Base-by-base conservation (phyloP, 1,284 basidiomycete species). In the Ceratorhiza oryzae-sativae region DNA sequence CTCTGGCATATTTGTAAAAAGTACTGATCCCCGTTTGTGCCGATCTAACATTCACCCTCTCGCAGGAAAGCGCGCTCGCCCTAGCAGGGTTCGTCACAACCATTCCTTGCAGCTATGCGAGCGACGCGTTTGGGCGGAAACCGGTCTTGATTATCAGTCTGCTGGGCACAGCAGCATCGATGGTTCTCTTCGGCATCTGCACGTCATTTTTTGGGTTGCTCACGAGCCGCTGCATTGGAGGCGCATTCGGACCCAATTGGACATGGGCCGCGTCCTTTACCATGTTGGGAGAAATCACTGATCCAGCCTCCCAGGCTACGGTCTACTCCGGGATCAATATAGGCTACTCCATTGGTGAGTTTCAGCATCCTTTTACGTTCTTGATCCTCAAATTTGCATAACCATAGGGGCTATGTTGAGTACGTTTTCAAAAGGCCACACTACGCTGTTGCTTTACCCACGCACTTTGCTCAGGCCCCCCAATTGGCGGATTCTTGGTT, bases 1-100 rank as follows among this genome's bases (percentile, higher is more conserved):
- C 25, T 68, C 63, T 30, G 63, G 63, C 15, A n/a, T 68, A 55
- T 56, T 68, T 20, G 63, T 68, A 49, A 56, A 51, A 30, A 23
- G 34, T 20, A 36, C 18, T 13, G 15, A 48, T n/a, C 9, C 20
- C 18, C 25, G 25, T 25, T 12, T 30, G 23, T n/a, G 25, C 51
- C 56, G 20, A 45, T 56, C 23, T 51, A 4, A 53, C 18, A 12
- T 25, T 55, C 3, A 45, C 13, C 1, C 39, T 8, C 42, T 30
- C 6, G n/a, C n/a, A 68, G 63, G 63, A 68, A n/a, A 68, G 63
- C 32, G 63, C 48, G 10, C 32, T 68, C 9, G 4, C 63, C 18
- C 23, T 68, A 18, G 20, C 63, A 15, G 63, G 63, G n/a, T 68
- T 68, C 39, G n/a, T 68, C 23, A 68, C 63, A n/a, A 68, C 63